Base-by-base conservation (phyloP, 2,329 filamentous ascomycete species). In the Fusarium newnesense region DNA sequence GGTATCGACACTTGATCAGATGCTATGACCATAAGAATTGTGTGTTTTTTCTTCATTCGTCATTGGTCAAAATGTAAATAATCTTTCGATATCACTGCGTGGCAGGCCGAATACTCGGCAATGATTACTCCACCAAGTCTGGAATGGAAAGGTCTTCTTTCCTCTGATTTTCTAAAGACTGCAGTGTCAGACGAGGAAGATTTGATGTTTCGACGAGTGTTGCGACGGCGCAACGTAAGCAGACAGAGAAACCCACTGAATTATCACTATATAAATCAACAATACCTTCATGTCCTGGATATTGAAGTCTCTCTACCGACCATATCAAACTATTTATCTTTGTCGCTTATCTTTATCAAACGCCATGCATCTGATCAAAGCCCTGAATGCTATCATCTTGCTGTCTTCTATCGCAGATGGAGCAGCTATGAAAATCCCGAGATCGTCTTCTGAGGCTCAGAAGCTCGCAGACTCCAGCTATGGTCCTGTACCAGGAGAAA, bases 381-480 rank as follows among this genome's bases (percentile, higher is more conserved):
- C 21, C n/a, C 13, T 50, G 0, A 5, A 18, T 18, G 16, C 16
- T 8, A 11, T 19, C 9, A 7, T 18, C 1, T n/a, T 18, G 9
- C 7, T 34, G 7, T 50, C 30, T 7, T 7, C 5, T 18, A 4
- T 32, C 1, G 10, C n/a, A 50, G n/a, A 50, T 36, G 16, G 32
- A 11, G 32, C 47, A 26, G 32, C n/a, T 26, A 7, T 50, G 47
- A 36, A 19, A 26, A 44, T 44, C 7, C 9, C 15, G 7, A 36
- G 15, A 24, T 50, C 16, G 3, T 50, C n/a, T 11, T 19, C 47
- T 26, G 16, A 19, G 9, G 15, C 47, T 13, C 32, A 19, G 16
- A 36, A 24, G 21, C 32, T 36, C 32, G 21, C 47, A 9, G 6
- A 36, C 3, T 11, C 49, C 3, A 19, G 10, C 5, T 26, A 52